These are phyloP conservation scores for Colletotrichum paranaense DNA, from an alignment of 2,329 filamentous ascomycete species.

Conservation along the genomic window DNA sequence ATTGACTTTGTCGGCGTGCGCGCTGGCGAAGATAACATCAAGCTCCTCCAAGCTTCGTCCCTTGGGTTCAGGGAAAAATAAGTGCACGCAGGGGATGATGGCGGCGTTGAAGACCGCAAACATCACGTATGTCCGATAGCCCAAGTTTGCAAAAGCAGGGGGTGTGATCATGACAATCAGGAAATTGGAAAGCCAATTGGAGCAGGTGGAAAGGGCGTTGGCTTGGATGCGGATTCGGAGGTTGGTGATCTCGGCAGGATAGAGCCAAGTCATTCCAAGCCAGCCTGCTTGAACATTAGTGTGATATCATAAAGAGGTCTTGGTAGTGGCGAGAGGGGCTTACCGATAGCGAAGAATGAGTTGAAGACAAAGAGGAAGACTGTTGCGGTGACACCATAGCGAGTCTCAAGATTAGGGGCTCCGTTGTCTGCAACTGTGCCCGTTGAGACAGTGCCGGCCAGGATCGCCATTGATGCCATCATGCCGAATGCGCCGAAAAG, in stretches of 20 bases:
- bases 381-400: conserved; percentile 45
- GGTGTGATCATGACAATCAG: conserved; percentile 76
- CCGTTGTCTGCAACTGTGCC: conserved; percentile 44
- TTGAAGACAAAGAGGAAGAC: conserved; percentile 72
- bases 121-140: conserved; percentile 66
- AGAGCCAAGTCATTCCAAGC: conserved; percentile 72
- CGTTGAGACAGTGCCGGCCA: conserved; percentile 47
- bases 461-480: conserved; percentile 70
- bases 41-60: conserved; percentile 71
- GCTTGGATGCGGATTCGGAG: conserved; percentile 70
- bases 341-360: conserved; percentile 66
- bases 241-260: conserved; percentile 70
- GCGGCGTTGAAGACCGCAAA: conserved; percentile 65
- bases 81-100: conserved; percentile 63
- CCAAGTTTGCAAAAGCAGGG: conserved; percentile 64
- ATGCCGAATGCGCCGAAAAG: conserved; percentile 72
- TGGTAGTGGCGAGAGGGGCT: background rate
- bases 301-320: rapidly evolving
- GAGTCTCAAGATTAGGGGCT: conserved; percentile 41
- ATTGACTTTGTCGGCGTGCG: conserved; percentile 40
- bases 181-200: conserved; percentile 72
- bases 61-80: conserved; percentile 66
- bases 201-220: conserved; percentile 72
- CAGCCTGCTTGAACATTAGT: conserved; percentile 48
- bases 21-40: conserved; percentile 54